Conservation (phyloP, 2,329 filamentous ascomycete species). For the Atkinsonella hypoxylon region DNA sequence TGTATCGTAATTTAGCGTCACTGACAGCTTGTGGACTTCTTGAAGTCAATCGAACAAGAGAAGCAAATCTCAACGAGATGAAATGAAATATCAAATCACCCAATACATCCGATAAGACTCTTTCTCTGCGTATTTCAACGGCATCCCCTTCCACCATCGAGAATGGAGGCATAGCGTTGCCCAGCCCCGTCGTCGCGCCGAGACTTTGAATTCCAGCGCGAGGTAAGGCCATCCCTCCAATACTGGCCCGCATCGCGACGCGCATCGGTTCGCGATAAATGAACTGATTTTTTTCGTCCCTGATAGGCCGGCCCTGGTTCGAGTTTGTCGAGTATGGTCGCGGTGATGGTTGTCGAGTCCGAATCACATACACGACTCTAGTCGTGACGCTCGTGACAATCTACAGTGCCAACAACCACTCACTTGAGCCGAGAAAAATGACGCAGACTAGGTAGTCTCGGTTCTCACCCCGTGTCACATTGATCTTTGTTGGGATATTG, state of each 20-base stretch:
- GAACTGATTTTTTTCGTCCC: slow-evolving; percentile 1
- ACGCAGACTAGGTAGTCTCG: not conserved
- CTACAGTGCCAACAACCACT: not conserved
- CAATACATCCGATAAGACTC: not conserved
- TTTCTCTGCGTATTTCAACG: not conserved
- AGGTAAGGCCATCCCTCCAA: slow-evolving; percentile 4
- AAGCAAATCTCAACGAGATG: not conserved
- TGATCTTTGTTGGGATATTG: not conserved
- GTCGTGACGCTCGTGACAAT: not conserved
- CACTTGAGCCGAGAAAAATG: not conserved
- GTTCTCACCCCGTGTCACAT: not conserved
- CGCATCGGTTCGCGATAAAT: not conserved
- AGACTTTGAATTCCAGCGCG: slow-evolving; percentile 15
- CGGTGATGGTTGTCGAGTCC: not conserved
- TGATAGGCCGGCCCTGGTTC: not conserved
- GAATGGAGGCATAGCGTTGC: not conserved
- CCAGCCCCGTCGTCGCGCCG: slow-evolving; percentile 11
- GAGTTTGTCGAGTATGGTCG: not conserved
- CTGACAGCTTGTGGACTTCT: not conserved
- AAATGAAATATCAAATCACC: not conserved
- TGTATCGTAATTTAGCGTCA: not conserved
- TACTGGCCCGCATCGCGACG: not conserved
- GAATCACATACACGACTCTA: not conserved
- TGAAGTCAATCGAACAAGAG: not conserved
- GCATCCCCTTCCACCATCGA: not conserved